Conservation (phyloP, 2,329 filamentous ascomycete genomes). For the Cytospora leucostoma region DNA sequence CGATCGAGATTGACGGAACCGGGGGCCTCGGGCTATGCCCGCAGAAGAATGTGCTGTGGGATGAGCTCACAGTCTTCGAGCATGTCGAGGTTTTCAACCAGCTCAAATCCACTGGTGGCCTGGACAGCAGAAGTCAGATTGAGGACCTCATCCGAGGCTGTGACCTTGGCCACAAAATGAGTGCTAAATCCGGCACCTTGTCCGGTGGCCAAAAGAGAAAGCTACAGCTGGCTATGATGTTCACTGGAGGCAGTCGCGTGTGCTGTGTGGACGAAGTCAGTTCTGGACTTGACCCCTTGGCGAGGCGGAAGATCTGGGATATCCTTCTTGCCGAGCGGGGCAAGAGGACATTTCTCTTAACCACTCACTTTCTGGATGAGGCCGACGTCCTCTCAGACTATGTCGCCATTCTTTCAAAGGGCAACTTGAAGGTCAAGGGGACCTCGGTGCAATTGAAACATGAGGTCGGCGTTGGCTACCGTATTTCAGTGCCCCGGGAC, state of each 20-base stretch:
- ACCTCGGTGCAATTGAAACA: slow-evolving; percentile 87
- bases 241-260: slow-evolving; percentile 83
- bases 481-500: slow-evolving; percentile 64
- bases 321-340: slow-evolving; percentile 86
- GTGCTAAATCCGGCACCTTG: slow-evolving; percentile 72
- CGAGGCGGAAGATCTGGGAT: slow-evolving; percentile 89
- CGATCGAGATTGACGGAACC: slow-evolving; percentile 74
- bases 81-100: slow-evolving; percentile 83
- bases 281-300: slow-evolving; percentile 83
- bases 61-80: slow-evolving; percentile 81
- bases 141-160: slow-evolving; percentile 66
- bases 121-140: slow-evolving; percentile 61
- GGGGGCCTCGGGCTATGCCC: slow-evolving; percentile 85
- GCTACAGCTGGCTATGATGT: slow-evolving; percentile 91
- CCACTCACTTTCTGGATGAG: slow-evolving; percentile 92
- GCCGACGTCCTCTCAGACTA: slow-evolving; percentile 87
- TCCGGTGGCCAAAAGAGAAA: slow-evolving; percentile 93
- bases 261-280: slow-evolving; percentile 93
- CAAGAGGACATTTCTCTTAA: slow-evolving; percentile 78
- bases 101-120: slow-evolving; percentile 60
- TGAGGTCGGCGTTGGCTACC: slow-evolving; percentile 78
- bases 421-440: slow-evolving; percentile 76
- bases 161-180: slow-evolving; percentile 74
- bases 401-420: slow-evolving; percentile 85
- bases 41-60: slow-evolving; percentile 94